A percentile compares a stretch with the other conserved stretches of the same genome.
Conservation (phyloP, 2,329 filamentous ascomycete species). For the Sporothrix pseudoabietina region DNA sequence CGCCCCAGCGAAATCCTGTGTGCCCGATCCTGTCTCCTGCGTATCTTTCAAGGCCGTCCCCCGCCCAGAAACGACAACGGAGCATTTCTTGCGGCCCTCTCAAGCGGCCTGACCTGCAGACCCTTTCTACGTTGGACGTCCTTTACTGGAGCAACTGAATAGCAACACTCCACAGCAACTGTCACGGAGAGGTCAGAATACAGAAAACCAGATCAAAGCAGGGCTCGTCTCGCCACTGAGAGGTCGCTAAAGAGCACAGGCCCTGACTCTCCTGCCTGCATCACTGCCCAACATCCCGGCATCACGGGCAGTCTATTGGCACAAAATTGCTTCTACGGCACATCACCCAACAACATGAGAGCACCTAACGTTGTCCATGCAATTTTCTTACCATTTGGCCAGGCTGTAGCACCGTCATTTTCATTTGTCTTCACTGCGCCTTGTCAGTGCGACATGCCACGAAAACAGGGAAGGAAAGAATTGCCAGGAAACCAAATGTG, state of each 20-base stretch:
- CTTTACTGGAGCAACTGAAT: slow-evolving; percentile 5
- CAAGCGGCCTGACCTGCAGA: neutral
- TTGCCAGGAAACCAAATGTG: neutral
- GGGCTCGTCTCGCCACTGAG: slow-evolving; percentile 25
- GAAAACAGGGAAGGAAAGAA: neutral
- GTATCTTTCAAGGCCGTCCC: neutral
- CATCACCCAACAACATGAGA: neutral
- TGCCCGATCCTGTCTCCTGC: neutral
- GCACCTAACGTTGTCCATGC: neutral
- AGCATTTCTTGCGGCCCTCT: neutral
- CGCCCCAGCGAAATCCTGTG: neutral
- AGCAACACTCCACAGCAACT: slow-evolving; percentile 5
- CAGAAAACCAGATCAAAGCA: neutral
- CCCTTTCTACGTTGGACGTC: neutral
- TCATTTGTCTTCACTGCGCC: slow-evolving; percentile 16
- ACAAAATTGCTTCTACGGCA: neutral
- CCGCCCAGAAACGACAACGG: slow-evolving; percentile 8
- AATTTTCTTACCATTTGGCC: neutral
- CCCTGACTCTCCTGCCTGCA: slow-evolving; percentile 26
- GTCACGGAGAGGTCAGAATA: neutral
- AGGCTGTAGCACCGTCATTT: slow-evolving; percentile 16
- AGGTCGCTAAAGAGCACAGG: neutral
- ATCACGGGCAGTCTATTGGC: neutral
- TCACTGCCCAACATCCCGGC: slow-evolving; percentile 27
- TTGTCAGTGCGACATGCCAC: neutral